Base-by-base conservation (phyloP, 805 yeast genomes). In the Kluyveromyces dobzhanskii region DNA sequence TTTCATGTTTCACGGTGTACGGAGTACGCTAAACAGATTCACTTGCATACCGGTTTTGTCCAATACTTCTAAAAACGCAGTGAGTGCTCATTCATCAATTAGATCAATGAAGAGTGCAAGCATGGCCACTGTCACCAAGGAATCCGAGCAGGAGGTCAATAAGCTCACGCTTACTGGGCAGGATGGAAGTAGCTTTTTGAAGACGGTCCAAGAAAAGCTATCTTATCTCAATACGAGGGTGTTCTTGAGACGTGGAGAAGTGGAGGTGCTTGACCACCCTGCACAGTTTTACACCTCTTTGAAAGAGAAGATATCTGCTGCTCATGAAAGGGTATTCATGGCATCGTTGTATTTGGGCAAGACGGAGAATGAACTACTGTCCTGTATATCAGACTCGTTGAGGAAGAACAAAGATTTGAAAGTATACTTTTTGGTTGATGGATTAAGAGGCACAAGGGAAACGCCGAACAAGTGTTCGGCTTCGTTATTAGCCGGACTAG, bases 361-460 rank as follows among this genome's bases (percentile, higher is more conserved):
- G 49, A 59, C 76, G 1, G 95, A 92, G 57, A 63, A 71, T 35
- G 97, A 90, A 43, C 70, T 92, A 18, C 67, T 88, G 11, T 67
- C 70, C 6, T 73, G 80, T 44, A 47, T 92, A 3, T 70, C 71
- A 11, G 57, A 64, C 5, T 88, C 95, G 0, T 58, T 92, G 47
- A 49, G 54, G 1, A 50, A 54, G 3, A 85, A 84, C 44, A 73
- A 78, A 2, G 62, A 75, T 17, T 67, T 92, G 43, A 70, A 74
- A 47, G 83, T 92, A 1, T 74, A 73, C 42, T 77, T 92, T 18
- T 66, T 92, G 38, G 71, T 88, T 4, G 98, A 92, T 61, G 94
- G 88, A 10, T 68, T 92, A 34, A 64, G 98, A 49, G 95, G 96
- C 0, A 90, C 97, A 0, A 73, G 98, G 48, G 98, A 92, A 53